Evolutionary conservation across 2,329 filamentous ascomycete genomes (phyloP).

Genomic region (Eutypella sp.): DNA sequence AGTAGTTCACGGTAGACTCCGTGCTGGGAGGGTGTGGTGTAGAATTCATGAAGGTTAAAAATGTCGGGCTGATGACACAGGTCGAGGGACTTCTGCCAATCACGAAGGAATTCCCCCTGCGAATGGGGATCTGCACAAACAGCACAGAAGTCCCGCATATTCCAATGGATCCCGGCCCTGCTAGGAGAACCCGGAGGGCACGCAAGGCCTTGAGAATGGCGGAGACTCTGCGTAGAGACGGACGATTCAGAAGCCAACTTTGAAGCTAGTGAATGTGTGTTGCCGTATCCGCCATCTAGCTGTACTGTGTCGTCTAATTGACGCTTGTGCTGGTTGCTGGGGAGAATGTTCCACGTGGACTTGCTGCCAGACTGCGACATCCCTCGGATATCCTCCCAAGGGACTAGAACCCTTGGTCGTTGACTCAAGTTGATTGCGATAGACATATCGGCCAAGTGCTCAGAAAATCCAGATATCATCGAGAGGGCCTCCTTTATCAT

Average conservation of each 20-base stretch:
- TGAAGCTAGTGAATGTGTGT: conserved; percentile 1
- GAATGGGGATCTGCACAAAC: conserved; percentile 61
- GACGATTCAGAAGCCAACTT: conserved; percentile 9
- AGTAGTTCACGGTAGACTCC: conserved; percentile 60
- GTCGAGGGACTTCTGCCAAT: conserved; percentile 62
- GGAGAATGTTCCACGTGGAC: conserved; percentile 43
- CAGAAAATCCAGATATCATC: conserved; percentile 67
- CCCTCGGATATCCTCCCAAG: conserved; percentile 55
- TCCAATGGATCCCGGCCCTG: conserved; percentile 56
- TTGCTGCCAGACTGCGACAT: conserved; percentile 24
- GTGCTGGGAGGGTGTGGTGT: conserved; percentile 58
- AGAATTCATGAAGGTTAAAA: conserved; percentile 67
- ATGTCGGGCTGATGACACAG: conserved; percentile 76
- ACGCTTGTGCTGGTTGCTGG: conserved; percentile 36
- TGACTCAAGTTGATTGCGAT: conserved; percentile 78
- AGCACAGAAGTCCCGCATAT: conserved; percentile 59
- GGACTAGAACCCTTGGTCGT: conserved; percentile 66
- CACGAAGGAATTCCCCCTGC: conserved; percentile 57
- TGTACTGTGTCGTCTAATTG: conserved; percentile 5
- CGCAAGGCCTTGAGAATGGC: conserved; percentile 35
- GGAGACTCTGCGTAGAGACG: conserved; percentile 21
- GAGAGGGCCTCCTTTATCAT: conserved; percentile 45
- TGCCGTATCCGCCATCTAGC: conserved; percentile 1
- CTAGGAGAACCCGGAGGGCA: conserved; percentile 61
- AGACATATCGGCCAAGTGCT: conserved; percentile 76